Conservation (phyloP, 148 eudicot species). For the Camellia lanceoleosa region DNA sequence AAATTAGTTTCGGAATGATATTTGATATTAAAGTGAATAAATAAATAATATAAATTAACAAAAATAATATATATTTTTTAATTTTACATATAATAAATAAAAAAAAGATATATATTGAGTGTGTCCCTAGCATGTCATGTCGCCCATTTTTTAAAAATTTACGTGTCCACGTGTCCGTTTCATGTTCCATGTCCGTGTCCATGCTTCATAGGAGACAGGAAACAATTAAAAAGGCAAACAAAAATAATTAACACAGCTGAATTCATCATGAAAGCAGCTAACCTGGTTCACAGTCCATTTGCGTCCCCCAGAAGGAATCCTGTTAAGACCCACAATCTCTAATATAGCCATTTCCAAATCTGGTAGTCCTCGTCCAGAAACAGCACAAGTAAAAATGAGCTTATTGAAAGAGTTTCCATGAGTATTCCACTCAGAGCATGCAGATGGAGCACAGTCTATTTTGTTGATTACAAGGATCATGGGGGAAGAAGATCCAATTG, state of each 20-base stretch:
- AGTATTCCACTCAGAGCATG: slow-evolving; percentile 31
- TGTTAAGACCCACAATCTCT: slow-evolving; percentile 72
- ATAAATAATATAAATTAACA: too few relatives aligned
- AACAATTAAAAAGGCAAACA: not conserved
- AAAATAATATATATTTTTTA: too few relatives aligned
- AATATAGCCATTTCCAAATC: slow-evolving; percentile 69
- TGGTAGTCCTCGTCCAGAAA: slow-evolving; percentile 75
- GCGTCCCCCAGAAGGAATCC: slow-evolving; percentile 61
- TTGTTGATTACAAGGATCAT: slow-evolving; percentile 84
- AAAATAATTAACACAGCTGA: not conserved
- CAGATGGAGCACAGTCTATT: slow-evolving; percentile 63
- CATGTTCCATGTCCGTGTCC: too few relatives aligned
- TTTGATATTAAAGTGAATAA: too few relatives aligned
- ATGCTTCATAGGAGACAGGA: not conserved
- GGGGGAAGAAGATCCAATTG: slow-evolving; percentile 51
- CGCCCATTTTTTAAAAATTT: too few relatives aligned
- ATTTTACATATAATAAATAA: too few relatives aligned
- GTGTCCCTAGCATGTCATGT: too few relatives aligned
- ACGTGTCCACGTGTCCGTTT: too few relatives aligned
- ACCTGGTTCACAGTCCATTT: slow-evolving; percentile 96
- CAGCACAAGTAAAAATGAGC: slow-evolving; percentile 73
- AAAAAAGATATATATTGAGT: too few relatives aligned
- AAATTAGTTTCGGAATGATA: too few relatives aligned
- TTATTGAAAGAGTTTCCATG: slow-evolving; percentile 39
- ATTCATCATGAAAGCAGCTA: not conserved